Evolutionary conservation across 1,139 yeast genomes (phyloP).

Genomic region (Kurtzmaniella quercitrusa): DNA sequence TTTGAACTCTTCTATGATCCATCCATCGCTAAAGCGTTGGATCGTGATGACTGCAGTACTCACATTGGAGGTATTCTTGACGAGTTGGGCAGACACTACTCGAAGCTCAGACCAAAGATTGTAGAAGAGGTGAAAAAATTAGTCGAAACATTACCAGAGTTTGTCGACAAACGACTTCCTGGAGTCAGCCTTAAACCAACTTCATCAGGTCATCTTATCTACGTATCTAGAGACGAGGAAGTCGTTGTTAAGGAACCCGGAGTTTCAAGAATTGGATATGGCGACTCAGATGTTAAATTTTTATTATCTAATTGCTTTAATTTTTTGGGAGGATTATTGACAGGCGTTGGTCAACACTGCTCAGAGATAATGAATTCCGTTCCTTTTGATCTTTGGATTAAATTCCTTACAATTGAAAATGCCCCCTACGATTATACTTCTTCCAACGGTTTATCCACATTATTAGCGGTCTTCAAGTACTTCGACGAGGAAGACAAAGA

Average conservation of each 20-base stretch:
- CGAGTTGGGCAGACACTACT: conserved; percentile 80
- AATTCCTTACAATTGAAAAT: conserved; percentile 38
- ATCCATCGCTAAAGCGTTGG: conserved; percentile 44
- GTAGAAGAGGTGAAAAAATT: conserved; percentile 46
- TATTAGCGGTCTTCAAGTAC: conserved; percentile 50
- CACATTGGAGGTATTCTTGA: conserved; percentile 70
- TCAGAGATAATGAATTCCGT: conserved; percentile 36
- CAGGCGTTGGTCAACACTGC: conserved; percentile 48
- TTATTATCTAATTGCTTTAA: conserved; percentile 27
- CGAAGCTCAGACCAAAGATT: conserved; percentile 61
- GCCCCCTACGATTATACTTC: conserved; percentile 60
- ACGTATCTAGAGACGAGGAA: not conserved
- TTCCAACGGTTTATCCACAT: conserved; percentile 51
- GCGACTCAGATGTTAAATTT: conserved; percentile 9
- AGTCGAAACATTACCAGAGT: conserved; percentile 42
- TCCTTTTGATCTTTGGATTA: conserved; percentile 42
- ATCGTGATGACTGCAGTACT: conserved; percentile 42
- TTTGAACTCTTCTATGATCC: conserved; percentile 50
- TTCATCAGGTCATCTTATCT: not conserved
- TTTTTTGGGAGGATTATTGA: conserved; percentile 34
- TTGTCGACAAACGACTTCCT: conserved; percentile 31
- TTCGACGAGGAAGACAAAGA: conserved; percentile 55
- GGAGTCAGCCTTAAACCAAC: conserved; percentile 17
- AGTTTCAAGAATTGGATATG: conserved; percentile 37
- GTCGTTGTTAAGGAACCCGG: conserved; percentile 16